Evolutionary conservation across 2,329 filamentous ascomycete species (phyloP).

Genomic region (Saccharata proteae): DNA sequence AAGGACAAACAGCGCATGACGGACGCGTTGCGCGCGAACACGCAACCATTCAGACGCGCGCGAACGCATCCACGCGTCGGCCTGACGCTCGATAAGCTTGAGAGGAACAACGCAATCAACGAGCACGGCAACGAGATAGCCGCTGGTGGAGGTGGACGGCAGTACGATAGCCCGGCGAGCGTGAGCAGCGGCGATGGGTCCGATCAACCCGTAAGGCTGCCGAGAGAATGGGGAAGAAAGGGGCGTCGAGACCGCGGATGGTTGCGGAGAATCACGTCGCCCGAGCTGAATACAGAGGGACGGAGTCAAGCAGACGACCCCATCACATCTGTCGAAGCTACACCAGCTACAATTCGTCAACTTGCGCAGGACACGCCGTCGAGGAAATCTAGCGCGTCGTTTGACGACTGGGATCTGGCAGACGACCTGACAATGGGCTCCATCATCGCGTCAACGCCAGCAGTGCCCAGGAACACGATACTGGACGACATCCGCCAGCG

Average conservation of each 20-base stretch:
- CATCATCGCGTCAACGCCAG: slow-evolving; percentile 36
- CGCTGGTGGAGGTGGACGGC: slow-evolving; percentile 1
- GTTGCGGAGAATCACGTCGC: slow-evolving; percentile 5
- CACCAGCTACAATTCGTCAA: slow-evolving; percentile 27
- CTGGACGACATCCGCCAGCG: slow-evolving; percentile 32
- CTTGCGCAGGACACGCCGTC: slow-evolving; percentile 17
- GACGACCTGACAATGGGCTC: slow-evolving; percentile 35
- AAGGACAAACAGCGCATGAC: slow-evolving; percentile 30
- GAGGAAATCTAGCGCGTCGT: slow-evolving; percentile 11
- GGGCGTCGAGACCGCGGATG: slow-evolving; percentile 16
- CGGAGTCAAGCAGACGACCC: slow-evolving; percentile 20
- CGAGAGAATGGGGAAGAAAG: slow-evolving; percentile 36
- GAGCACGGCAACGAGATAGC: slow-evolving; percentile 1
- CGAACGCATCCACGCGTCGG: slow-evolving; percentile 26
- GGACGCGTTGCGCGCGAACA: slow-evolving; percentile 20
- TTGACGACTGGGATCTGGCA: slow-evolving; percentile 24
- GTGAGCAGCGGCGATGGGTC: slow-evolving; percentile 23
- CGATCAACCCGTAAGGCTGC: slow-evolving; percentile 33
- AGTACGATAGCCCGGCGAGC: slow-evolving; percentile 19
- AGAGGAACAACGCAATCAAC: slow-evolving; percentile 19
- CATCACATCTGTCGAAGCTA: slow-evolving; percentile 29
- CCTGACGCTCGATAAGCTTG: slow-evolving; percentile 31
- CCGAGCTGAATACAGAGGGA: not conserved
- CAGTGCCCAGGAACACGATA: slow-evolving; percentile 26
- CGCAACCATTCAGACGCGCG: slow-evolving; percentile 31